Evolutionary conservation across 2,329 filamentous ascomycete genomes (phyloP).

Genomic region (Colletotrichum sp.): DNA sequence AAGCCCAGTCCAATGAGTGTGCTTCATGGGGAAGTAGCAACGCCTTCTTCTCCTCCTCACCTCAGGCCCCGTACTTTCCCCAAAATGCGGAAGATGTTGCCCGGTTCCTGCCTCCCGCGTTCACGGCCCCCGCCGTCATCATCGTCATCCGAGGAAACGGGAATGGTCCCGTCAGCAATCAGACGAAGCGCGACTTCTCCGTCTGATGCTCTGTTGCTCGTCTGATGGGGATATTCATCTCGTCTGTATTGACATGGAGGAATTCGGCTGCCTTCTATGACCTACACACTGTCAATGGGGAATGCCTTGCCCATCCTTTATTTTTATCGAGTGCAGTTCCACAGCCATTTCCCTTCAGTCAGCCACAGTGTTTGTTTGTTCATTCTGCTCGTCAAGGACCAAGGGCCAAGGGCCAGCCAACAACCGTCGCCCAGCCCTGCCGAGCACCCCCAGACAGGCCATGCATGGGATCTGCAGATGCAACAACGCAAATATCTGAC

Average conservation of each 20-base stretch:
- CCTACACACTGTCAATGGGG: not conserved
- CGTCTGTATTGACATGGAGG: not conserved
- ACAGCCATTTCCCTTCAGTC: not conserved
- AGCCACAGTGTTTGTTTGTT: not conserved
- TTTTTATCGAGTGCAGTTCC: not conserved
- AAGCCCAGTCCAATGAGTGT: not conserved
- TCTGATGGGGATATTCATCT: not conserved
- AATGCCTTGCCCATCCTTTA: not conserved
- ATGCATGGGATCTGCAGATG: not conserved
- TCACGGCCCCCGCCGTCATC: not conserved
- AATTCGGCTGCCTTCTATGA: not conserved
- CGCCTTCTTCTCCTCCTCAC: not conserved
- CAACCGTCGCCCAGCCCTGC: not conserved
- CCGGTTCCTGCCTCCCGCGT: not conserved
- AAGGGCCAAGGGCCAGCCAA: not conserved
- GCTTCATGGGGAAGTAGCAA: not conserved
- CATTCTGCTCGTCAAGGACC: not conserved
- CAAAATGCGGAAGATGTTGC: not conserved
- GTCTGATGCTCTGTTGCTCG: not conserved
- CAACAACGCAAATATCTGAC: not conserved
- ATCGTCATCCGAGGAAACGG: not conserved
- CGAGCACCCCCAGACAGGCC: not conserved
- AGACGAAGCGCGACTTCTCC: not conserved
- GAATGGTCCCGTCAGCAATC: not conserved
- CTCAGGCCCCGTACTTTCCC: not conserved